Evolutionary conservation across 2,329 filamentous ascomycete species (phyloP), one percentile per base, ranked within the genome.

Genomic region (Monascus ruber): DNA sequence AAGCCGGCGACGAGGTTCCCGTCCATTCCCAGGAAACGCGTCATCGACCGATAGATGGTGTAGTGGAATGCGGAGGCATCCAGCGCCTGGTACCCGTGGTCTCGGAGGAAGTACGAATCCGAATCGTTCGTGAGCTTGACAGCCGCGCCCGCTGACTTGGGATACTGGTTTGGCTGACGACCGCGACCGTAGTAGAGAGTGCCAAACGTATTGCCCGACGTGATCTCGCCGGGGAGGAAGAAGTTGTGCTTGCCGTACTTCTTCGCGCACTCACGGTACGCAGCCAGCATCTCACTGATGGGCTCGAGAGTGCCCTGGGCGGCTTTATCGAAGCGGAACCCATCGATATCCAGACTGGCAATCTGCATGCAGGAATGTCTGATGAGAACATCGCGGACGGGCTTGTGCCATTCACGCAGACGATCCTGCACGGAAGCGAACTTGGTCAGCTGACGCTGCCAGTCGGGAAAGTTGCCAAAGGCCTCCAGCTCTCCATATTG

Each of bases 371-470:
- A 82, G 1, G 76, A 78, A 48, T 80, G 77, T 34, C 70, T 70
- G 44, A 73, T 70, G 41, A 81, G 61, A 47, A 74, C 75, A 35
- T 71, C 65, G 27, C 70, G 61, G 0, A 81, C 77, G 8, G 70
- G 69, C 2, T 74, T 72, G 25, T 70, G 51, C 78, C 78, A 82
- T 48, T 80, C 77, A 38, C 78, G 70, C 3, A 82, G 63, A 51
- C 78, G 76, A 55, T 82, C 78, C 56, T 82, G 78, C 1, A 81
- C 77, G 33, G 73, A 77, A 35, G 76, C 76, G 56, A 81, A 82
- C 47, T 81, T 81, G 17, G 75, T 70, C 33, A 81, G 65, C 53
- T 81, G 74, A 52, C 75, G 73, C 49, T 78, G 63, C 72, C 74
- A 81, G 50, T 80, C 74, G 0, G 75, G 72, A 41, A 72, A 79